A percentile compares a stretch with the other conserved stretches of the same genome.
Conservation (phyloP, 2,329 filamentous ascomycete species). For the Pyricularia sp. region DNA sequence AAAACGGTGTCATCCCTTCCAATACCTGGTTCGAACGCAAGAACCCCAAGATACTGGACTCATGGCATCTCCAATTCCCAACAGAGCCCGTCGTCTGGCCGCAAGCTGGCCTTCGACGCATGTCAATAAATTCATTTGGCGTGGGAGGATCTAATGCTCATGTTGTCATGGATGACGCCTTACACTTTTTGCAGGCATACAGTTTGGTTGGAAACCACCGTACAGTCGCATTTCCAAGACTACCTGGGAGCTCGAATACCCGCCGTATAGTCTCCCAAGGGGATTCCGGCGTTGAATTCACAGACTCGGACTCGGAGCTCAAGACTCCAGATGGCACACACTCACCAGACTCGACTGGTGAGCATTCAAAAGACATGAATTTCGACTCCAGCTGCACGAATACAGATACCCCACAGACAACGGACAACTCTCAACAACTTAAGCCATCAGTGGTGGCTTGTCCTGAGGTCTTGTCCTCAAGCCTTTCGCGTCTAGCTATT, state of each 20-base stretch:
- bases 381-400: neutral
- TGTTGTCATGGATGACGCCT: conserved; percentile 13
- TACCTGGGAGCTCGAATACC: neutral
- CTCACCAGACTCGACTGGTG: neutral
- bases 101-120: conserved; percentile 12
- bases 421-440: neutral
- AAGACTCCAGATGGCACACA: neutral
- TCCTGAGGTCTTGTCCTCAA: neutral
- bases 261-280: neutral
- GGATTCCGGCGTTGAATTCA: neutral
- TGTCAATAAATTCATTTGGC: conserved; percentile 21
- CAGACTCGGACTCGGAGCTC: neutral
- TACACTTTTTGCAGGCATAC: neutral
- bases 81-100: conserved; percentile 10
- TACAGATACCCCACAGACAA: neutral
- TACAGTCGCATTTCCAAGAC: conserved; percentile 1
- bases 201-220: conserved; percentile 7
- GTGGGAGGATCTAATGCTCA: conserved; percentile 22
- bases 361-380: neutral
- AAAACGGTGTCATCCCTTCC: conserved; percentile 15
- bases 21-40: conserved; percentile 13
- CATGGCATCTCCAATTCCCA: conserved; percentile 11
- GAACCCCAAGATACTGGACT: conserved; percentile 14
- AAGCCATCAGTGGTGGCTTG: neutral
- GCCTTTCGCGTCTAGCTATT: neutral